These are phyloP conservation scores for Nicotiana noctiflora DNA, from an alignment of 257 asterid species.

Conservation along the genomic window DNA sequence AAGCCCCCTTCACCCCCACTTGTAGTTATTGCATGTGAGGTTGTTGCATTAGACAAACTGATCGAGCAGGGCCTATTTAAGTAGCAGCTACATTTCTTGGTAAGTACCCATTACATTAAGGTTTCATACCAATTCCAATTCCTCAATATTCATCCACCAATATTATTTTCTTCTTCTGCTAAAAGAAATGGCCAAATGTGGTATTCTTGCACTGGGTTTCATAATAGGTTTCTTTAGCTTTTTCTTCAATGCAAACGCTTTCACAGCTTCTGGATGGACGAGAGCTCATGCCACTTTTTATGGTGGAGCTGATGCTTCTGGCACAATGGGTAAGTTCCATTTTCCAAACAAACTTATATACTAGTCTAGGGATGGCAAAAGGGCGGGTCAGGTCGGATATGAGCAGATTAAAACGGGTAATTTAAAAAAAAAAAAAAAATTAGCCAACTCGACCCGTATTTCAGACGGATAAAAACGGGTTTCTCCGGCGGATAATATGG, in stretches of 20 bases:
- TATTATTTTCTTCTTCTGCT: background rate
- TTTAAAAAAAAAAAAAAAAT: too few species aligned
- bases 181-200: conserved; percentile 7
- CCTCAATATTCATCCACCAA: background rate
- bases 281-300: conserved; percentile 38
- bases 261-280: conserved; percentile 30
- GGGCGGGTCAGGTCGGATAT: too few species aligned
- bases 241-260: conserved; percentile 20
- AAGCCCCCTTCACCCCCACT: background rate
- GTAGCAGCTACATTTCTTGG: background rate
- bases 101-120: background rate
- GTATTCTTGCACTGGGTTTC: conserved; percentile 6
- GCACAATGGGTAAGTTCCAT: conserved; percentile 34
- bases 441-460: too few species aligned
- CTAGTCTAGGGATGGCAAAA: too few species aligned
- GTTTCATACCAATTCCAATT: background rate
- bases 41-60: conserved; percentile 14
- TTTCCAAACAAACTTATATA: too few species aligned
- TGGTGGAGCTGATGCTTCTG: conserved; percentile 41
- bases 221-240: conserved; percentile 7
- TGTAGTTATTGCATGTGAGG: conserved; percentile 32
- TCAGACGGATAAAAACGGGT: too few species aligned
- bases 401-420: too few species aligned
- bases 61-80: conserved; percentile 13
- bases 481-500: too few species aligned